These are phyloP conservation scores for Pseudogymnoascus sp. DNA, from an alignment of 2,329 filamentous ascomycete species.

Conservation along the genomic window DNA sequence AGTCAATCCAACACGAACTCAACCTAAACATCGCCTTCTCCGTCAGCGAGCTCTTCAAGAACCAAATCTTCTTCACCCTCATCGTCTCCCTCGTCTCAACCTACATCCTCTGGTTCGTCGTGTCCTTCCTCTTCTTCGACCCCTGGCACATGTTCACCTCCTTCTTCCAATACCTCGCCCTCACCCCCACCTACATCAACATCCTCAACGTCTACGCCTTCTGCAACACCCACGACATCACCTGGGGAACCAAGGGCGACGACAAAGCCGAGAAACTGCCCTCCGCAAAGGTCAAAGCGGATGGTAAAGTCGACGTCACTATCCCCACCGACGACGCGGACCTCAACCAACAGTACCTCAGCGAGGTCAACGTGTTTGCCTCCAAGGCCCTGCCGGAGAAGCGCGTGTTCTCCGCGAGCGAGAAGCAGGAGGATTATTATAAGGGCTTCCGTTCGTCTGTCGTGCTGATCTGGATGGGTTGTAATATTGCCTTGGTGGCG, in stretches of 20 bases:
- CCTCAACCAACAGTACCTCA: slow-evolving; percentile 88
- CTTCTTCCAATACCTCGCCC: slow-evolving; percentile 85
- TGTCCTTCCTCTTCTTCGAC: slow-evolving; percentile 90
- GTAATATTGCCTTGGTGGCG: slow-evolving; percentile 80
- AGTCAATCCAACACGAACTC: slow-evolving; percentile 68
- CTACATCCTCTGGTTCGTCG: slow-evolving; percentile 85
- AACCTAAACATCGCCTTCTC: slow-evolving; percentile 53
- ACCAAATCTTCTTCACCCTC: slow-evolving; percentile 83
- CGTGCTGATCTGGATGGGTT: slow-evolving; percentile 93
- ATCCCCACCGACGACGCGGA: slow-evolving; percentile 86
- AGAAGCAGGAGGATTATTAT: slow-evolving; percentile 97
- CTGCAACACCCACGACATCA: slow-evolving; percentile 96
- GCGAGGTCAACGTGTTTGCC: slow-evolving; percentile 66
- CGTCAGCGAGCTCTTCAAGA: slow-evolving; percentile 67
- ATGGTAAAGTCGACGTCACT: slow-evolving; percentile 86
- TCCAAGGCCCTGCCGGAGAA: slow-evolving; percentile 67
- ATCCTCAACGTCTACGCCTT: slow-evolving; percentile 98
- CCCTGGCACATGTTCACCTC: slow-evolving; percentile 99
- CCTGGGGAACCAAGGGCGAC: slow-evolving; percentile 96
- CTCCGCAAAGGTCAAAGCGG: slow-evolving; percentile 81
- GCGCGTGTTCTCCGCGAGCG: slow-evolving; percentile 47
- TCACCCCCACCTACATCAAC: slow-evolving; percentile 96
- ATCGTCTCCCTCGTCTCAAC: slow-evolving; percentile 89
- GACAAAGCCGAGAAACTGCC: slow-evolving; percentile 90
- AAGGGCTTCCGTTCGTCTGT: slow-evolving; percentile 88